These are phyloP conservation scores for Wickerhamiella bombiphila DNA, from an alignment of 805 yeast genomes.

Conservation along the genomic window DNA sequence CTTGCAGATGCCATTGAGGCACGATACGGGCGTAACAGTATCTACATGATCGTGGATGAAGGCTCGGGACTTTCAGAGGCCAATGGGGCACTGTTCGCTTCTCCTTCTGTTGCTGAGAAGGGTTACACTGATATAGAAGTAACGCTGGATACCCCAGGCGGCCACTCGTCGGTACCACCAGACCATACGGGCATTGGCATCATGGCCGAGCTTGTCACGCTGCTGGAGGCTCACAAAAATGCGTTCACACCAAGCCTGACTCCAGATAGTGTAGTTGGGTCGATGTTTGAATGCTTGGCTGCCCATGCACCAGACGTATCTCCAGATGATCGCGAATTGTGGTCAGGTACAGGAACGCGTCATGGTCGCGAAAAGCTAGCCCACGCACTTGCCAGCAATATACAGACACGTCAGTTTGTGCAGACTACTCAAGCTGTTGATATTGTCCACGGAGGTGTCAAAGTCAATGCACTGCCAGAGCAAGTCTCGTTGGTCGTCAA, in stretches of 20 bases:
- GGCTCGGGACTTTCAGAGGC: conserved; percentile 32
- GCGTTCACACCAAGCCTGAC: conserved; percentile 37
- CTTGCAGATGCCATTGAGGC: conserved; percentile 34
- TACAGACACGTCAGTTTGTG: conserved; percentile 28
- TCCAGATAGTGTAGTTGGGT: conserved; percentile 25
- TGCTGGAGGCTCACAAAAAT: conserved; percentile 36
- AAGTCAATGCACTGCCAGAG: conserved; percentile 67
- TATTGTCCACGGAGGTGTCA: conserved; percentile 55
- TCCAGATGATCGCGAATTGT: conserved; percentile 11
- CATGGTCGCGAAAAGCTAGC: conserved; percentile 2
- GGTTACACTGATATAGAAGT: conserved; percentile 40
- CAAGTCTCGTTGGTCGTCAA: conserved; percentile 38
- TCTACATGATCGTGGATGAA: conserved; percentile 61
- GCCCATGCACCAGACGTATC: conserved; percentile 28
- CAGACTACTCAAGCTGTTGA: conserved; percentile 58
- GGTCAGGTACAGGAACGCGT: background rate
- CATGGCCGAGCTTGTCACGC: conserved; percentile 40
- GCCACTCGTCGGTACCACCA: conserved; percentile 72
- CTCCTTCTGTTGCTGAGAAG: conserved; percentile 47
- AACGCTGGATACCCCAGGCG: conserved; percentile 49
- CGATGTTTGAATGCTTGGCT: conserved; percentile 46
- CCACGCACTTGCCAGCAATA: conserved; percentile 9
- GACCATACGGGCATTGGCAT: conserved; percentile 71
- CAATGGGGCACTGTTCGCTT: conserved; percentile 37
- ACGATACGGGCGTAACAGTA: conserved; percentile 44